Evolutionary conservation across 305 asterid species (phyloP).

Genomic region (Fraxinus paxiana): DNA sequence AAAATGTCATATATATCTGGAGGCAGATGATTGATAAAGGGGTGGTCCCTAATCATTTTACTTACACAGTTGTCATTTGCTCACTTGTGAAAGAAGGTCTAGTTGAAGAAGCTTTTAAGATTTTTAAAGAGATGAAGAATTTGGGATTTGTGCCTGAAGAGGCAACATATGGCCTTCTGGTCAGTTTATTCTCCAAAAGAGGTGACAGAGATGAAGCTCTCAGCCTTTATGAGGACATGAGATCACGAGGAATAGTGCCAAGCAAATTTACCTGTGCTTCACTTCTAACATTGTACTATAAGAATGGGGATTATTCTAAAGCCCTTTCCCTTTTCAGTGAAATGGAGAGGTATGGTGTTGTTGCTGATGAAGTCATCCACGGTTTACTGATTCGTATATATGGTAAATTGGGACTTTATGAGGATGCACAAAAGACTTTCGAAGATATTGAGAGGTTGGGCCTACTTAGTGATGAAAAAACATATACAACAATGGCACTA

Average conservation of each 20-base stretch:
- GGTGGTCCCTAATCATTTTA: constrained; percentile 67
- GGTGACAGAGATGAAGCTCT: constrained; percentile 53
- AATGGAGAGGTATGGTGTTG: constrained; percentile 63
- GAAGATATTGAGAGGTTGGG: constrained; percentile 57
- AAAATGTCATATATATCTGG: constrained; percentile 60
- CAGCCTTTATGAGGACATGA: constrained; percentile 79
- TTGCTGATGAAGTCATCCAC: constrained; percentile 76
- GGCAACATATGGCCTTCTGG: constrained; percentile 83
- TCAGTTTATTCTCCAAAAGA: constrained; percentile 48
- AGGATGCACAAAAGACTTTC: constrained; percentile 78
- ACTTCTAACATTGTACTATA: constrained; percentile 67
- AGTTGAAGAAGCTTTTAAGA: constrained; percentile 56
- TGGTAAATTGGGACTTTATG: constrained; percentile 88
- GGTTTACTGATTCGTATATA: constrained; percentile 90
- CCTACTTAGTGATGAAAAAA: constrained; percentile 58
- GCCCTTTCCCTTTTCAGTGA: constrained; percentile 84
- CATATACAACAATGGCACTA: constrained; percentile 86
- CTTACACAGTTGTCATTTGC: constrained; percentile 68
- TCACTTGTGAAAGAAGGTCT: constrained; percentile 70
- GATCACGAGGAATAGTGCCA: constrained; percentile 60
- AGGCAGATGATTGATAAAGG: constrained; percentile 54
- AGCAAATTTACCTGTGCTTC: constrained; percentile 93
- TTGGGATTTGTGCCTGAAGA: constrained; percentile 79
- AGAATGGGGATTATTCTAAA: constrained; percentile 66
- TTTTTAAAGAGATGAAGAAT: constrained; percentile 65